Evolutionary conservation across 371 early-diverging fungal genomes (phyloP).

Genomic region (Syncephalastrum contaminatum): DNA sequence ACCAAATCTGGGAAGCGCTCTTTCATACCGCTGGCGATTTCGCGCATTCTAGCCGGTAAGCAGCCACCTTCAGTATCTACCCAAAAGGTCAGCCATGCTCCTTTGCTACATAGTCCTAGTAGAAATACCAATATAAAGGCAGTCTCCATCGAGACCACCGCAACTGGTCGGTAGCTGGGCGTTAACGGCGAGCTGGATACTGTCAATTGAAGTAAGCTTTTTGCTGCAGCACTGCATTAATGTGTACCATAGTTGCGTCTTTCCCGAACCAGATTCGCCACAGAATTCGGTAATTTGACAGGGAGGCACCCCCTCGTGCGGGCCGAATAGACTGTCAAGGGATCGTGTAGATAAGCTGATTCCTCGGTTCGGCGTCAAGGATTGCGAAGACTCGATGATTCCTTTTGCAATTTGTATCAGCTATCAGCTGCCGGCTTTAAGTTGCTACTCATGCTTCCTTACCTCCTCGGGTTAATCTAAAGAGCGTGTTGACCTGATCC

Average conservation of each 20-base stretch:
- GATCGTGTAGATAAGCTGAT: constrained; percentile 4
- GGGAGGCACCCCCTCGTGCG: constrained; percentile 8
- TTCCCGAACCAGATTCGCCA: constrained; percentile 68
- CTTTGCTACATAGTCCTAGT: background rate
- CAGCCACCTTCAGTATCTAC: constrained; percentile 71
- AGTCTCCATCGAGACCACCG: constrained; percentile 53
- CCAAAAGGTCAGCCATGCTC: background rate
- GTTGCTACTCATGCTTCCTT: background rate
- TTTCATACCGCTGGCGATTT: constrained; percentile 3
- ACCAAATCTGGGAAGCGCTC: background rate
- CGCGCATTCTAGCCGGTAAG: constrained; percentile 12
- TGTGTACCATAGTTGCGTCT: constrained; percentile 64
- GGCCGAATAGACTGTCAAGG: constrained; percentile 5
- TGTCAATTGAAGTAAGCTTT: constrained; percentile 11
- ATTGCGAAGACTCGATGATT: constrained; percentile 8
- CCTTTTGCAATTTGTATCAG: constrained; percentile 5
- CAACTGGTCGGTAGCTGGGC: constrained; percentile 36
- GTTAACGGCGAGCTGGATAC: constrained; percentile 66
- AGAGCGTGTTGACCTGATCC: constrained; percentile 4
- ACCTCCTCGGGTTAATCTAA: constrained; percentile 16
- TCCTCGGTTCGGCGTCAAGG: constrained; percentile 1
- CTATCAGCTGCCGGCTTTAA: too few species aligned
- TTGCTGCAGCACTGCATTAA: background rate
- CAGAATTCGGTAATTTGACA: constrained; percentile 58
- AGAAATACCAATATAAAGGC: constrained; percentile 62